Evolutionary conservation across 73 alveolate species (phyloP).

Genomic region (Tetrahymena elliotti): DNA sequence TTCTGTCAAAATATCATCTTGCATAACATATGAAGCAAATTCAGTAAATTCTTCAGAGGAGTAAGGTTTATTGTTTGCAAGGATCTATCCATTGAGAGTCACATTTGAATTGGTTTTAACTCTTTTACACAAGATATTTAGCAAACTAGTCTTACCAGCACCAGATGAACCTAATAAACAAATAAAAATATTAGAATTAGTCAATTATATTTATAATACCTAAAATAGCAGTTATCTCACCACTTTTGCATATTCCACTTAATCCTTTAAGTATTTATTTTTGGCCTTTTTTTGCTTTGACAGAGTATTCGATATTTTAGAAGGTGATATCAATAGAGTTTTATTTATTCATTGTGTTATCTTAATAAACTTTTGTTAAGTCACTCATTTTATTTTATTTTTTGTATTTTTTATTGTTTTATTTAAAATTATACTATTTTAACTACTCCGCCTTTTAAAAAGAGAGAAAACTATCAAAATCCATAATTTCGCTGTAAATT

Average conservation of each 20-base stretch:
- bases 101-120: conserved; percentile 39
- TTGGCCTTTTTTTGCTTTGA: neutral
- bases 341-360: neutral
- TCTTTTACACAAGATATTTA: conserved; percentile 76
- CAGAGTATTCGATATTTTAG: conserved; percentile 4
- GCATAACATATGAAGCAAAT: conserved; percentile 76
- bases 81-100: conserved; percentile 62
- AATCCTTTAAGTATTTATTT: conserved; percentile 43
- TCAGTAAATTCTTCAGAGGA: conserved; percentile 52
- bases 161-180: conserved; percentile 90
- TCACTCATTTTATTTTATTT: neutral
- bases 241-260: conserved; percentile 53
- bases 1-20: conserved; percentile 75
- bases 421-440: too few species aligned
- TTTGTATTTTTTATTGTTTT: neutral
- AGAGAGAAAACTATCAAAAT: too few species aligned
- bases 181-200: conserved; percentile 60
- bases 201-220: conserved; percentile 62
- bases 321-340: conserved; percentile 18
- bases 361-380: too few species aligned
- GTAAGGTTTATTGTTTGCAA: conserved; percentile 61
- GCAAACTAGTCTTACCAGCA: conserved; percentile 90
- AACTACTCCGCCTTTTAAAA: too few species aligned
- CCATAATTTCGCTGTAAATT: too few species aligned
- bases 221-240: conserved; percentile 70